These are phyloP conservation scores for Hypericum androsaemum DNA, from an alignment of 345 rosid genomes.

Conservation along the genomic window DNA sequence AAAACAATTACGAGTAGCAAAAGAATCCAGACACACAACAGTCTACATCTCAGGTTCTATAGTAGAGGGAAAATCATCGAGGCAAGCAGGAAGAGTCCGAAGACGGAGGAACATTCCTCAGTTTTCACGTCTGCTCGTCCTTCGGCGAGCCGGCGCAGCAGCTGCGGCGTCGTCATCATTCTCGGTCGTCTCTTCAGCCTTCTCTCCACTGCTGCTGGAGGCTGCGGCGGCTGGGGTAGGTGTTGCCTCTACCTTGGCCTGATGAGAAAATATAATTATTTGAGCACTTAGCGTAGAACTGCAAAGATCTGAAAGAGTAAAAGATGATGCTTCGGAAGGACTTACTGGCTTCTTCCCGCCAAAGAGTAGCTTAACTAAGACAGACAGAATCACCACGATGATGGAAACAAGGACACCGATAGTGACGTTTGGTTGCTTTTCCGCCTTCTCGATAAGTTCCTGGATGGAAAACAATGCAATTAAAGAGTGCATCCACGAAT, in stretches of 20 bases:
- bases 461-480: conserved; percentile 6
- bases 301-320: neutral
- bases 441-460: conserved; percentile 74
- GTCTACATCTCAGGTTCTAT: too few relatives aligned
- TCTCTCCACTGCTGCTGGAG: conserved; percentile 3
- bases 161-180: neutral
- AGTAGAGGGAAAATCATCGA: too few relatives aligned
- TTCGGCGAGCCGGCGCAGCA: conserved; percentile 5
- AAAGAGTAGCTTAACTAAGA: conserved; percentile 43
- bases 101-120: too few relatives aligned
- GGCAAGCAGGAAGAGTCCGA: too few relatives aligned
- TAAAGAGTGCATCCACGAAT: conserved; percentile 1
- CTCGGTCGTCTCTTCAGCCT: conserved; percentile 1
- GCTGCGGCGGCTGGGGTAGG: neutral
- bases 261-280: neutral
- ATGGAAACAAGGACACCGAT: conserved; percentile 46
- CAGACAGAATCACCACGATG: conserved; percentile 35
- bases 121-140: neutral
- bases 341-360: conserved; percentile 65
- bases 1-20: too few relatives aligned
- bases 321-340: neutral
- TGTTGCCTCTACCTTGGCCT: conserved; percentile 5
- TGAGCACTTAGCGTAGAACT: neutral
- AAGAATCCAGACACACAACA: too few relatives aligned
- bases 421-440: conserved; percentile 56